Evolutionary conservation across 192 early-diverging fungal genomes (phyloP), one percentile per base, ranked within the genome.

Genomic region (Coemansia sp.): DNA sequence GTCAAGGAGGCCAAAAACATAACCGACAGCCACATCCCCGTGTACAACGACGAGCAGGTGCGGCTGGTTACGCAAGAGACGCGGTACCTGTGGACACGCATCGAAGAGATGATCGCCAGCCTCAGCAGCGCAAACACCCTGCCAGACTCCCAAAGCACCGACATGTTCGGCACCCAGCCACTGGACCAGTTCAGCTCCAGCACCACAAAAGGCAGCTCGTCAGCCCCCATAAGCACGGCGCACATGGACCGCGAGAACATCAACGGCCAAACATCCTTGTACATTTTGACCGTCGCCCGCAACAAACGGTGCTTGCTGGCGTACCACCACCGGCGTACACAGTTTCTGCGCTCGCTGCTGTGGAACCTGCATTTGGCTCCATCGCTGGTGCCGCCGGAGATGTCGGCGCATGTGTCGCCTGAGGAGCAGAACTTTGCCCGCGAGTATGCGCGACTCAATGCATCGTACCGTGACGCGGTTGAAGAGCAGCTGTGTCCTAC

Each of bases 281-380:
- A 76, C 27, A 48, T 69, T 1, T 54, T 69, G 39, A 82, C 79
- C 4, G 70, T 93, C 23, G 82, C 83, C 35, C 85, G 93, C 35
- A 93, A 94, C 83, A 95, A 94, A 59, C 89, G 92, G 6, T 87
- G 90, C n/a, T 79, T 98, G 4, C 86, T 96, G 64, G 90, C 93
- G 6, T 98, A 98, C 71, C 92, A 94, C 59, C 81, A 82, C 9
- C 85, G 87, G 27, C 84, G 95, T 4, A 83, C 88, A 19, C 83
- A 87, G 49, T 78, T 94, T 56, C 72, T 87, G 67, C 85, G 87
- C 25, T 70, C 89, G 35, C 85, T 85, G 4, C 66, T 87, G 23
- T 86, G 89, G 67, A 64, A 60, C 5, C 62, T 82, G 53, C 82
- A 71, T 38, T 54, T 75, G 57, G 81, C 71, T 14, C 63, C 77